These are phyloP conservation scores for Edhazardia aedis DNA, from an alignment of 371 early-diverging fungal species.

Conservation along the genomic window DNA sequence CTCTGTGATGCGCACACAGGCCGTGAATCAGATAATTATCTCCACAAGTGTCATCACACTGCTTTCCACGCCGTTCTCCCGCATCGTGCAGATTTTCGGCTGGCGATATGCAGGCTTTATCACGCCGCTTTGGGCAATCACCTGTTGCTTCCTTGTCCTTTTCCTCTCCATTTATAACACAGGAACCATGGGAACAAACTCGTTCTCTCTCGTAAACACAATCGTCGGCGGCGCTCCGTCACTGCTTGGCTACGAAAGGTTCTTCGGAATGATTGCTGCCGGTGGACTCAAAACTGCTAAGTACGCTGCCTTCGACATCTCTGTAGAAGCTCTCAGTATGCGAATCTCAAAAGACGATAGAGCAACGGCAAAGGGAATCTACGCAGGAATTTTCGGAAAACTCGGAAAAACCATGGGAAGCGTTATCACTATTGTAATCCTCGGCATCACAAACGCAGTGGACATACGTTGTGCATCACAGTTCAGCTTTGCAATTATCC, in stretches of 20 bases:
- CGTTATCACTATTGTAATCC: neutral
- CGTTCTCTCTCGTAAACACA: neutral
- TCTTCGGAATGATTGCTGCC: constrained; percentile 7
- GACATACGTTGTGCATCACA: constrained; percentile 30
- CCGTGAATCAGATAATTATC: constrained; percentile 30
- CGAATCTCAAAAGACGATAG: constrained; percentile 31
- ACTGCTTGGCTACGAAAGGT: neutral
- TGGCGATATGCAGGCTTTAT: too few species aligned
- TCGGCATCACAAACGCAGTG: constrained; percentile 11
- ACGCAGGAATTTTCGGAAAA: constrained; percentile 43
- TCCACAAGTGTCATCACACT: constrained; percentile 31
- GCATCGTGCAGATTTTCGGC: constrained; percentile 37
- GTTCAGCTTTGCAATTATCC: constrained; percentile 9
- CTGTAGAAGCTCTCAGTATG: constrained; percentile 42
- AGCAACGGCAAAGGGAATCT: constrained; percentile 36
- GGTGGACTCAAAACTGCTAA: constrained; percentile 32
- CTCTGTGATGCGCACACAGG: constrained; percentile 22
- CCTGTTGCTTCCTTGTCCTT: too few species aligned
- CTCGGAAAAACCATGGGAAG: constrained; percentile 31
- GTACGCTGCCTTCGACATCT: constrained; percentile 45
- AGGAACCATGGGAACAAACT: too few species aligned
- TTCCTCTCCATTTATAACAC: too few species aligned
- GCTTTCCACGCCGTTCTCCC: constrained; percentile 35
- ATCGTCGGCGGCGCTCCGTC: neutral
- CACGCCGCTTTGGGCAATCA: too few species aligned